Evolutionary conservation across 2,329 filamentous ascomycete genomes (phyloP).

Genomic region (Rhinocladiella similis): DNA sequence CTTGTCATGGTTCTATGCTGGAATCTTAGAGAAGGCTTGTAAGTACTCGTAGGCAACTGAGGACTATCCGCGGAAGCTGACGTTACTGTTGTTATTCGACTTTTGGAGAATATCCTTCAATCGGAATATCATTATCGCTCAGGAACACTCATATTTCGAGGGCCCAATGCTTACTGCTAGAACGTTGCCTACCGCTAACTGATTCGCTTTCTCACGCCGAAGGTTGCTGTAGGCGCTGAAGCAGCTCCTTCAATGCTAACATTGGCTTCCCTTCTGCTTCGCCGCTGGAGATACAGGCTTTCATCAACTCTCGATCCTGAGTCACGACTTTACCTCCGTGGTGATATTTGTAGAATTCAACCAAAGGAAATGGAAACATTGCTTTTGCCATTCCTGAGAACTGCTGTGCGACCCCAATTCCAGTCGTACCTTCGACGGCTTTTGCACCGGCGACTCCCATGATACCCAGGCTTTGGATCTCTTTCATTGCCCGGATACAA

Average conservation of each 20-base stretch:
- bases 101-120: no score
- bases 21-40: no score
- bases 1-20: no score
- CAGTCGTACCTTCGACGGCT: not conserved
- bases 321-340: not conserved
- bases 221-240: constrained; percentile 28
- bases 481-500: not conserved
- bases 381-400: constrained; percentile 1
- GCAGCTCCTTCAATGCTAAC: not conserved
- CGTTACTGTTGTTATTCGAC: no score
- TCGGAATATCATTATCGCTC: no score
- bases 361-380: not conserved
- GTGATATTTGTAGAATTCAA: constrained; percentile 1
- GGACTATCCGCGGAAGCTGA: no score
- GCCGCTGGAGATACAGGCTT: not conserved
- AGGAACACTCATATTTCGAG: no score
- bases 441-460: not conserved
- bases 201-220: no score
- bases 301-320: not conserved
- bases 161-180: no score
- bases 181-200: no score
- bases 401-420: not conserved
- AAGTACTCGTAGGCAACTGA: no score
- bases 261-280: constrained; percentile 1
- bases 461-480: constrained; percentile 2